Percentiles rank a stretch among this genome's conserved stretches.
phyloP scores from a whole-genome alignment of 78 protist species.

The Dictyostelium intermedium region DNA sequence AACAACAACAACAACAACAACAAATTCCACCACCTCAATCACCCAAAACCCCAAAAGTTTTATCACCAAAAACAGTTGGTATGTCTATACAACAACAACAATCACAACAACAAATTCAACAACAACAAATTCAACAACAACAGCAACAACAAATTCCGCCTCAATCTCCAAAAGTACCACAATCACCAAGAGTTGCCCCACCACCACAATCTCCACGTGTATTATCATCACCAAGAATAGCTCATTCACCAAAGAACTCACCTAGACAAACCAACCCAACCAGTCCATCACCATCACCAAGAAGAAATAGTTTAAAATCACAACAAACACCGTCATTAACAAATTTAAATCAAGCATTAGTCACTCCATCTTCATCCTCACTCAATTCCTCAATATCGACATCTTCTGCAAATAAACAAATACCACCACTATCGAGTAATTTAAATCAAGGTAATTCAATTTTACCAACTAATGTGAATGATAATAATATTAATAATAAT shows the following conservation, averaged over 20 bases:
- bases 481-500: not conserved
- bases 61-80: not conserved
- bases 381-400: not conserved
- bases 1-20: not conserved
- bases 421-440: not conserved
- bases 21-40: not conserved
- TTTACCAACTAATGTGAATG: not conserved
- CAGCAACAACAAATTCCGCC: not conserved
- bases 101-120: not conserved
- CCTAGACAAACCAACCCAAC: not conserved
- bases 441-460: not conserved
- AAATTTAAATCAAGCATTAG: not conserved
- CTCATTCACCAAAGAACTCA: not conserved
- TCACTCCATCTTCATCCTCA: not conserved
- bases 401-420: not conserved
- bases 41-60: not conserved
- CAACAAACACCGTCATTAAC: conserved; percentile 10
- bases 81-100: not conserved
- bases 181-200: not conserved
- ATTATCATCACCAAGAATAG: not conserved
- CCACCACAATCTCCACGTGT: conserved; percentile 2
- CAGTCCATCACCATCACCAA: not conserved
- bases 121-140: not conserved
- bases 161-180: conserved; percentile 6
- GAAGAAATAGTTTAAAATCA: conserved; percentile 1